phyloP scores from a whole-genome alignment of 2,329 filamentous ascomycete species.

The Aspergillus texensis region DNA sequence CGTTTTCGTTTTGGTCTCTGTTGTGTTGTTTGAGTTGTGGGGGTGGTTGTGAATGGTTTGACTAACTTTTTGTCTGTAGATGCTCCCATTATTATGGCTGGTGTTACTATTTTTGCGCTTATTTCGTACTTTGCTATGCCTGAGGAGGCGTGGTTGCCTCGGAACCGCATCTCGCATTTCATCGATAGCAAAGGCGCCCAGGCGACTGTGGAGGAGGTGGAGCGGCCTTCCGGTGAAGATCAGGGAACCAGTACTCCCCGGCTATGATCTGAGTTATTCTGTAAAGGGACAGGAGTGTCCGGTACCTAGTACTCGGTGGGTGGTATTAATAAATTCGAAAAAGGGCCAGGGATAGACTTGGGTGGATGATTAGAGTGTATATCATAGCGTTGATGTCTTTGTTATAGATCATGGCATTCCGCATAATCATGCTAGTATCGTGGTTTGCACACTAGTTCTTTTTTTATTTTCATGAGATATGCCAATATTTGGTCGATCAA shows the following conservation, averaged over 20 bases:
- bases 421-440: background rate
- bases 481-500: background rate
- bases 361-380: background rate
- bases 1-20: background rate
- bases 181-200: slow-evolving; percentile 40
- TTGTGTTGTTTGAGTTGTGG: background rate
- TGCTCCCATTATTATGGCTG: slow-evolving; percentile 56
- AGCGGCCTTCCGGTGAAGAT: background rate
- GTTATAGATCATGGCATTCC: background rate
- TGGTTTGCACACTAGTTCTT: background rate
- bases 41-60: background rate
- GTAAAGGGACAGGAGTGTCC: background rate
- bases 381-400: background rate
- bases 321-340: background rate
- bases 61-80: slow-evolving; percentile 28
- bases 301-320: too few species aligned
- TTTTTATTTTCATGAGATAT: background rate
- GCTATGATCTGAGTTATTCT: background rate
- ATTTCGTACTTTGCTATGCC: slow-evolving; percentile 54
- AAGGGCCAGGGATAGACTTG: background rate
- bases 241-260: background rate
- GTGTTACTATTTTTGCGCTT: slow-evolving; percentile 52
- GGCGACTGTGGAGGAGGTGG: slow-evolving; percentile 33
- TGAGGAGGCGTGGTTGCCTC: slow-evolving; percentile 51
- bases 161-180: slow-evolving; percentile 48